Evolutionary conservation across 805 yeast genomes (phyloP).

Genomic region (Candida ulmi): DNA sequence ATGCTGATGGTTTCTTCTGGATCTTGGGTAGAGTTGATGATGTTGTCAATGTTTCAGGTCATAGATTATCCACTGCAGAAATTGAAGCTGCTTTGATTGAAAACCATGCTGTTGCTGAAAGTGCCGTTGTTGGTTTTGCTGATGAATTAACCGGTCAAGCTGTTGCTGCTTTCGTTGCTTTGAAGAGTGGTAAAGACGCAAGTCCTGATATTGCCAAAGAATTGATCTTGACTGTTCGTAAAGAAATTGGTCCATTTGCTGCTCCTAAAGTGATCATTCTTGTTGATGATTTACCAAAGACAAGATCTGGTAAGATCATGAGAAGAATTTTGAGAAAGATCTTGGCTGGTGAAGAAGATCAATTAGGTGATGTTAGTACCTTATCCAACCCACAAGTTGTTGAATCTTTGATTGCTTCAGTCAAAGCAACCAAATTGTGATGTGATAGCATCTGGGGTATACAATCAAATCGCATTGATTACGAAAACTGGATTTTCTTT

Average conservation of each 20-base stretch:
- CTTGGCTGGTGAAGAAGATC: conserved; percentile 71
- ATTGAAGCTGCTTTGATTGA: conserved; percentile 80
- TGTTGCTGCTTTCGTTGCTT: conserved; percentile 74
- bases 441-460: no score
- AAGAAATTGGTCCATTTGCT: conserved; percentile 81
- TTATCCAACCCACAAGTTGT: conserved; percentile 74
- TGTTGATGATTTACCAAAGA: conserved; percentile 77
- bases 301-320: conserved; percentile 85
- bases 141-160: conserved; percentile 87
- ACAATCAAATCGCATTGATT: no score
- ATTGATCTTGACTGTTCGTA: conserved; percentile 63
- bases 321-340: conserved; percentile 79
- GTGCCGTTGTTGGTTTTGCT: conserved; percentile 79
- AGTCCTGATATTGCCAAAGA: conserved; percentile 45
- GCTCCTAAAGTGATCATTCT: conserved; percentile 72
- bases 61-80: conserved; percentile 83
- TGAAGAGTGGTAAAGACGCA: conserved; percentile 39
- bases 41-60: conserved; percentile 84
- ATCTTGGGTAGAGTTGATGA: conserved; percentile 84
- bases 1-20: conserved; percentile 80
- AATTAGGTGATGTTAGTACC: conserved; percentile 74
- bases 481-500: no score
- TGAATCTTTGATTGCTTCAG: conserved; percentile 54
- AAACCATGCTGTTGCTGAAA: conserved; percentile 64
- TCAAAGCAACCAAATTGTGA: conserved; percentile 22